Evolutionary conservation across 305 asterid genomes (phyloP).

Genomic region (Fraxinus floribunda): DNA sequence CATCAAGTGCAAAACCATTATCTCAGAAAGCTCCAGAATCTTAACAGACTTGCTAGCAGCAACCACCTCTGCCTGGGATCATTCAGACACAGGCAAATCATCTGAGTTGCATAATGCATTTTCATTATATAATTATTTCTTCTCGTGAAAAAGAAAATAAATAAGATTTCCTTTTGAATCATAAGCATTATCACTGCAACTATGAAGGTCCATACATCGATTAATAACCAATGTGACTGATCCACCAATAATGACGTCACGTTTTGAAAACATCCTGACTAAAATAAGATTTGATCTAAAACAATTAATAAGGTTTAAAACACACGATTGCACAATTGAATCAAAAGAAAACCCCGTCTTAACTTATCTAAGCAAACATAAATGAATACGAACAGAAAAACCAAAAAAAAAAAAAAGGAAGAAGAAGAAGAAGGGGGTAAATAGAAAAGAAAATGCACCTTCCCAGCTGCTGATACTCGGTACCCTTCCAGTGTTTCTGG

Average conservation of each 20-base stretch:
- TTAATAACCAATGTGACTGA: constrained; percentile 3
- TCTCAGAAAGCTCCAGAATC: constrained; percentile 70
- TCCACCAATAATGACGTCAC: background rate
- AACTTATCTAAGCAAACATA: background rate
- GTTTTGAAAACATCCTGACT: background rate
- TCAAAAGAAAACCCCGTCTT: background rate
- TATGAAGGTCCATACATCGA: constrained; percentile 19
- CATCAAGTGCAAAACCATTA: constrained; percentile 81
- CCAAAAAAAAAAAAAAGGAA: background rate
- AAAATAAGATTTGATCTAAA: background rate
- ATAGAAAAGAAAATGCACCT: constrained; percentile 43
- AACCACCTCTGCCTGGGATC: constrained; percentile 68
- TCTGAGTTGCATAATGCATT: constrained; percentile 3
- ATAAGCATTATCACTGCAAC: constrained; percentile 14
- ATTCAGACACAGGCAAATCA: constrained; percentile 19
- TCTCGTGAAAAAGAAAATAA: background rate
- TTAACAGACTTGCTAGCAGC: constrained; percentile 71
- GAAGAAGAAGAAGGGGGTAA: background rate
- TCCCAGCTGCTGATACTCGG: constrained; percentile 61
- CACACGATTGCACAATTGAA: background rate
- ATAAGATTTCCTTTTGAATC: constrained; percentile 12
- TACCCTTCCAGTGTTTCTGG: constrained; percentile 86
- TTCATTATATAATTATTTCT: background rate
- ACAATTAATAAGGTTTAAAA: constrained; percentile 11
- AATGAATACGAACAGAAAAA: background rate